Evolutionary conservation across 192 early-diverging fungal species (phyloP), one percentile per base, ranked within the genome.

Genomic region (Funneliformis mosseae): DNA sequence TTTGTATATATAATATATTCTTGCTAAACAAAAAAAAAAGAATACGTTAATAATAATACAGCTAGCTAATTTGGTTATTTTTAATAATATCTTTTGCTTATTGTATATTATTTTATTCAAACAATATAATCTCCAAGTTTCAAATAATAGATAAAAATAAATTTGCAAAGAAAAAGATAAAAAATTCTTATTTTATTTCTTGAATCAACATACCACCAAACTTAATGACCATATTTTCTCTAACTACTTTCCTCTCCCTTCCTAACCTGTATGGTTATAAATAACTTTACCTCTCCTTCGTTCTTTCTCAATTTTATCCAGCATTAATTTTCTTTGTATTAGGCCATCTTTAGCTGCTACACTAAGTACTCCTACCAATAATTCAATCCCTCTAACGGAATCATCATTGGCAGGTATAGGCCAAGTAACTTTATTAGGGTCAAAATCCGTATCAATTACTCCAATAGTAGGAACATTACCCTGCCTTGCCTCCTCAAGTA

Each of bases 401-500:
- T 99, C 96, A 81, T 99, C 97, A 84, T 99, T 99, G 68, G 93
- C 96, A 1, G 97, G 96, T 48, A 99, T 95, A 21, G 96, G 93
- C 83, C 97, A 99, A 3, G 94, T 92, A 42, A 98, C 96, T 9
- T 81, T 79, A 16, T 89, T 85, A 43, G 97, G 96, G 83, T 97
- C 92, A 82, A 91, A 93, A 87, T 99, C 95, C 28, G 96, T 97
- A 83, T 99, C 97, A 46, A 94, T 91, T 71, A 99, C 88, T 59
- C 94, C 96, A 63, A 99, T 91, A 9, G 96, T 93, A 28, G 97
- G 97, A 42, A 99, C 92, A 77, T 93, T 90, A 78, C 88, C 81
- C 41, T 89, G 82, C 59, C 91, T 88, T 8, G 95, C 91, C 78
- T 99, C 97, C 64, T 90, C 83, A 68, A 96, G 89, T n/a, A 94